Percentiles rank a stretch among this genome's conserved stretches.
Evolutionary conservation across 2,329 filamentous ascomycete genomes (phyloP).

Genomic region (Colletotrichum melonis): DNA sequence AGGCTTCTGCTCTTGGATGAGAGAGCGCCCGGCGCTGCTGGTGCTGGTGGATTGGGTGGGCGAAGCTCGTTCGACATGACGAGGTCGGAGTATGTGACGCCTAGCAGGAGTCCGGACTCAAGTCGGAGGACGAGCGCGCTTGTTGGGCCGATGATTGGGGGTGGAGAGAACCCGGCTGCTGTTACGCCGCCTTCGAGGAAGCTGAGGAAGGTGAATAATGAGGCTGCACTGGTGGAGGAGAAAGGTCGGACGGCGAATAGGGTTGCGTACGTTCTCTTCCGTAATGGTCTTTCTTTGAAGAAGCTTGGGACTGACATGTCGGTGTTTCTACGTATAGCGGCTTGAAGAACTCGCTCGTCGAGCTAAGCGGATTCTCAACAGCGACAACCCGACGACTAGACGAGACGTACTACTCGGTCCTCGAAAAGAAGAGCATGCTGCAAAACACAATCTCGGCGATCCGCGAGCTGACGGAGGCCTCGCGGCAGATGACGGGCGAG

Average conservation of each 20-base stretch:
- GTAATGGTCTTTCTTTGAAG: too few species aligned
- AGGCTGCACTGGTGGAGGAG: constrained; percentile 55
- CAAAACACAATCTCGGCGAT: constrained; percentile 73
- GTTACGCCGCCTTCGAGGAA: constrained; percentile 21
- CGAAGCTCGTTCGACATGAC: constrained; percentile 58
- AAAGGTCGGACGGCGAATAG: constrained; percentile 51
- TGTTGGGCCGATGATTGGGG: constrained; percentile 38
- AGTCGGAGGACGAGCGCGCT: constrained; percentile 57
- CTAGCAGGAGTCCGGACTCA: constrained; percentile 54
- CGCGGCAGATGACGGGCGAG: constrained; percentile 65
- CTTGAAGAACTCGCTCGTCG: constrained; percentile 61
- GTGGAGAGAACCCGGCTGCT: constrained; percentile 21
- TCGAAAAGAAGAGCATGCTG: constrained; percentile 74
- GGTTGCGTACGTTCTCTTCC: constrained; percentile 51
- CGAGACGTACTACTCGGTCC: constrained; percentile 78
- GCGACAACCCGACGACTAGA: constrained; percentile 75
- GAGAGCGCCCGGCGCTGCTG: constrained; percentile 38
- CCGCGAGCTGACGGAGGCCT: constrained; percentile 73
- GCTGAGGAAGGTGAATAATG: constrained; percentile 43
- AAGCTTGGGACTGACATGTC: not conserved
- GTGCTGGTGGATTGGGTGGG: constrained; percentile 39
- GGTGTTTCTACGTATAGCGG: constrained; percentile 49
- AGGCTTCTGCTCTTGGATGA: constrained; percentile 40
- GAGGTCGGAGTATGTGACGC: constrained; percentile 57
- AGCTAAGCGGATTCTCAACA: constrained; percentile 70